Conservation (phyloP, 1,284 basidiomycete genomes). For the Ceratobasidium sp. region DNA sequence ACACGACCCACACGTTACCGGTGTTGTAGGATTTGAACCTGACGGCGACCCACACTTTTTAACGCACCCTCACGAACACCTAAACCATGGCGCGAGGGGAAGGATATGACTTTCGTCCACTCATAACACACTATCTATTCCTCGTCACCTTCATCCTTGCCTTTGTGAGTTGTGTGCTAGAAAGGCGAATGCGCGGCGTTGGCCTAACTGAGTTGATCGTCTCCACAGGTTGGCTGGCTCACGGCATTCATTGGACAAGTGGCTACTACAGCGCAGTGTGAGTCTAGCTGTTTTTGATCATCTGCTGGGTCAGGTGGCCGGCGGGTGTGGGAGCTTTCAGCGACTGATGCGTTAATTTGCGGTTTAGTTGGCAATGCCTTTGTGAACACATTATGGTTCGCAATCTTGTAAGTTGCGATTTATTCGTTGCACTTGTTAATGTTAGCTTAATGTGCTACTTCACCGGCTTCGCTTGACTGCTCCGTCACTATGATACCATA, state of each 20-base stretch:
- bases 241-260: conserved; percentile 89
- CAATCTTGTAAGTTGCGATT: conserved; percentile 69
- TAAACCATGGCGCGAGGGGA: conserved; percentile 48
- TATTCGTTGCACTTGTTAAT: conserved; percentile 16
- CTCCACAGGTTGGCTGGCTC: conserved; percentile 83
- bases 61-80: conserved; percentile 17
- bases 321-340: conserved; percentile 48
- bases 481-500: background rate
- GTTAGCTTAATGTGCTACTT: background rate
- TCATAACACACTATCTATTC: conserved; percentile 63
- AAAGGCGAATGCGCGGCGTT: background rate
- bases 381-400: conserved; percentile 90
- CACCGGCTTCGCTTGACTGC: background rate
- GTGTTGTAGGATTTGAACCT: conserved; percentile 28
- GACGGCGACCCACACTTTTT: background rate
- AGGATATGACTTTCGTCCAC: conserved; percentile 52
- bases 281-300: conserved; percentile 54
- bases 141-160: conserved; percentile 84
- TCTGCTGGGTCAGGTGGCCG: conserved; percentile 45
- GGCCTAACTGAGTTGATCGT: conserved; percentile 39
- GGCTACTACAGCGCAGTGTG: conserved; percentile 75
- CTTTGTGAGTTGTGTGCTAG: conserved; percentile 65
- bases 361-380: conserved; percentile 52
- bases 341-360: conserved; percentile 49
- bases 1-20: background rate